phyloP scores from a whole-genome alignment of 2,329 filamentous ascomycete genomes.

The Paraphoma chrysanthemicola region DNA sequence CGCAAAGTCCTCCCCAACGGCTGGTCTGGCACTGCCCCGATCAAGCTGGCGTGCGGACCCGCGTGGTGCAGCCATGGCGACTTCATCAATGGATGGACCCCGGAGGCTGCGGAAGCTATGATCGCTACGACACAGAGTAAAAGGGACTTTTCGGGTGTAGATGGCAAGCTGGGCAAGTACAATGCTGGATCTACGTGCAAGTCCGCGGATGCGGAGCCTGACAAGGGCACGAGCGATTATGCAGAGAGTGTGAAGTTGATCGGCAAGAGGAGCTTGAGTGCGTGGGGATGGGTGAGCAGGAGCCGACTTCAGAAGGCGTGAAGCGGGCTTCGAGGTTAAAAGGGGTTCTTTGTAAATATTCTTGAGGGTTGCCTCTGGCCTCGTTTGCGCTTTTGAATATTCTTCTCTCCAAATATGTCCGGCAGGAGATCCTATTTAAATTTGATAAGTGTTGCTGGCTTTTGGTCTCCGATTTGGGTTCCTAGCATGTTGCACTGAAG shows the following conservation, averaged over 20 bases:
- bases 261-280: slow-evolving; percentile 21
- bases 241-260: slow-evolving; percentile 45
- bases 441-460: too few species aligned
- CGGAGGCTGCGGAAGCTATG: slow-evolving; percentile 53
- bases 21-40: slow-evolving; percentile 53
- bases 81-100: slow-evolving; percentile 58
- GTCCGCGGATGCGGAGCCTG: slow-evolving; percentile 51
- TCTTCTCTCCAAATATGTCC: not conserved
- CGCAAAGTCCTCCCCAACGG: slow-evolving; percentile 53
- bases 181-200: slow-evolving; percentile 43
- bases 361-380: too few species aligned
- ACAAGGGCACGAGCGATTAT: slow-evolving; percentile 52
- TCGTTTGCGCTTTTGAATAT: not conserved
- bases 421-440: too few species aligned
- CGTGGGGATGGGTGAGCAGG: slow-evolving; percentile 26
- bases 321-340: not conserved
- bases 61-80: slow-evolving; percentile 56
- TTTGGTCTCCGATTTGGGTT: too few species aligned
- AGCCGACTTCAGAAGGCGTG: slow-evolving; percentile 11
- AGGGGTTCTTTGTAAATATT: not conserved
- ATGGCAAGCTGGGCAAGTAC: slow-evolving; percentile 44
- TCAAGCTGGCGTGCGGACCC: slow-evolving; percentile 52
- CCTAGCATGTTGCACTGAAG: too few species aligned
- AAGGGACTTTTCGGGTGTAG: slow-evolving; percentile 44
- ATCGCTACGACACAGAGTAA: slow-evolving; percentile 46